Conservation (phyloP, 108 stramenopile species). For the Fistulifera pelliculosa region DNA sequence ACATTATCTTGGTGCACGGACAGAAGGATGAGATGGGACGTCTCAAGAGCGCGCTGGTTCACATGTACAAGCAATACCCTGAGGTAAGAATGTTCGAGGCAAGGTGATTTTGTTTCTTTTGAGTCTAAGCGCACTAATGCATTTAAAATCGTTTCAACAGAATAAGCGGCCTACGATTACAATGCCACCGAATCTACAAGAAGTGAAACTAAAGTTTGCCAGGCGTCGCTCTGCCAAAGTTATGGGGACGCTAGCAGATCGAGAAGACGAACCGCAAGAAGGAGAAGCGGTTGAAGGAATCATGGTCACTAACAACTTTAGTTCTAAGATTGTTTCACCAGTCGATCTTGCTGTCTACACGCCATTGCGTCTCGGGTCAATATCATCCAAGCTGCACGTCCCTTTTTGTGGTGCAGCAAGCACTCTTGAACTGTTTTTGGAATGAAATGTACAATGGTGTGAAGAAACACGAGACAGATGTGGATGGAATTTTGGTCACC, state of each 20-base stretch:
- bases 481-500: slow-evolving; percentile 22
- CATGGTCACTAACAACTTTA: slow-evolving; percentile 81
- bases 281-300: slow-evolving; percentile 72
- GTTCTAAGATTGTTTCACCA: slow-evolving; percentile 70
- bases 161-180: slow-evolving; percentile 79
- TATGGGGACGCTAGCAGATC: slow-evolving; percentile 74
- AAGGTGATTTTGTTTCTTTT: slow-evolving; percentile 3
- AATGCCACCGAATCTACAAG: slow-evolving; percentile 83
- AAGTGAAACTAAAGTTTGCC: slow-evolving; percentile 81
- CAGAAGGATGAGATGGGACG: slow-evolving; percentile 94
- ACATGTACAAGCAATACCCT: slow-evolving; percentile 70
- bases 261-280: slow-evolving; percentile 13
- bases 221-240: slow-evolving; percentile 80
- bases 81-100: slow-evolving; percentile 31
- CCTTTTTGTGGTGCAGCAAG: slow-evolving; percentile 71
- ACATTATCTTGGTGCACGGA: slow-evolving; percentile 97
- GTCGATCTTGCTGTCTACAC: slow-evolving; percentile 85
- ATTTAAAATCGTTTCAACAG: slow-evolving; percentile 18
- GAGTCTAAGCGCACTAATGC: too few relatives aligned
- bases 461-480: slow-evolving; percentile 30
- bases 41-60: slow-evolving; percentile 74
- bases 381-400: slow-evolving; percentile 78
- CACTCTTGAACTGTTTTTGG: slow-evolving; percentile 65
- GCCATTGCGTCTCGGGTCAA: slow-evolving; percentile 76
- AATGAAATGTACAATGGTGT: slow-evolving; percentile 79